A percentile compares a stretch with the other conserved stretches of the same genome.
These are phyloP conservation scores for Plenodomus lindquistii DNA, from an alignment of 2,329 filamentous ascomycete genomes.

Conservation along the genomic window DNA sequence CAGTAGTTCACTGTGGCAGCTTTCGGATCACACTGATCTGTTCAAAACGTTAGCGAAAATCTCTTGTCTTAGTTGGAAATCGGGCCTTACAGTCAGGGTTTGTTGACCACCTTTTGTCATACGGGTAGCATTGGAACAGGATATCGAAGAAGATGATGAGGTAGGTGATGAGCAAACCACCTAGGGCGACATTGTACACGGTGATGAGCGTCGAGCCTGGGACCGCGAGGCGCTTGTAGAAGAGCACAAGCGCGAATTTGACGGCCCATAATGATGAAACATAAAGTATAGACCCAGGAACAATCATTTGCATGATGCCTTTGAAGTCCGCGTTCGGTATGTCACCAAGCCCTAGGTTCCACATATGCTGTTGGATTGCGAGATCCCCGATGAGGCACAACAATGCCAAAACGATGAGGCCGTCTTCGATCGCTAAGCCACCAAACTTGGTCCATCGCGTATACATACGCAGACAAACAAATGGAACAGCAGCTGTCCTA, in stretches of 20 bases:
- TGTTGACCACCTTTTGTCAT: constrained; percentile 31
- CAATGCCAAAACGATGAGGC: no score
- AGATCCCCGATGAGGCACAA: no score
- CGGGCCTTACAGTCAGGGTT: constrained; percentile 25
- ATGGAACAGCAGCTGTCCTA: no score
- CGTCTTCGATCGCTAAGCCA: no score
- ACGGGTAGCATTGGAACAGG: constrained; percentile 47
- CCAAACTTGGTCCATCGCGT: no score
- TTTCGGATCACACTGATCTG: no score
- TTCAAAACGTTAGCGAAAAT: no score
- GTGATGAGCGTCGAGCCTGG: constrained; percentile 42
- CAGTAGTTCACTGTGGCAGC: no score
- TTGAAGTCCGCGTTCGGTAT: constrained; percentile 22
- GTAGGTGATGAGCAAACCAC: constrained; percentile 35
- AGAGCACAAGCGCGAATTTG: constrained; percentile 48
- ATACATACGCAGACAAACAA: no score
- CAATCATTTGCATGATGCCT: constrained; percentile 42
- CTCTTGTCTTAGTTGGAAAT: no score
- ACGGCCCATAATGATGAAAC: constrained; percentile 49
- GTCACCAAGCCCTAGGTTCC: constrained; percentile 34
- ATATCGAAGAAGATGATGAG: constrained; percentile 46
- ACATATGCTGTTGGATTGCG: no score
- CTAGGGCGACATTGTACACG: constrained; percentile 45
- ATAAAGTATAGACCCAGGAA: constrained; percentile 48
- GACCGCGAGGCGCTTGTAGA: constrained; percentile 48